These are phyloP conservation scores for Trametes pubescens DNA, from an alignment of 1,284 basidiomycete genomes.

Conservation along the genomic window DNA sequence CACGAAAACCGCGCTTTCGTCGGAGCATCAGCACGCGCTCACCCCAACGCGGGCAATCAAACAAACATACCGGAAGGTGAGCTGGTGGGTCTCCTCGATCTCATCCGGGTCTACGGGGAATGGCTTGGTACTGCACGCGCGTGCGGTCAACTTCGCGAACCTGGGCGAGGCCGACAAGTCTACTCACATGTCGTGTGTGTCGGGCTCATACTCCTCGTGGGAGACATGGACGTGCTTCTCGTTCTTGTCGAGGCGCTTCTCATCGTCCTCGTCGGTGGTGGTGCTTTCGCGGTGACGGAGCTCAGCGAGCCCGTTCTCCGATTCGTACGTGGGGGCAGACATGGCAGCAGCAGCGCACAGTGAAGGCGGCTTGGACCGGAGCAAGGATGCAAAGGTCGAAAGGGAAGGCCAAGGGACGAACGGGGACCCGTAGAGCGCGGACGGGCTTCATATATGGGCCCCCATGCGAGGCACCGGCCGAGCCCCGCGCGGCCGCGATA, in stretches of 20 bases:
- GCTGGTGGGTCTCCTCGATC: conserved; percentile 60
- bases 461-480: conserved; percentile 1
- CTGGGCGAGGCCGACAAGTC: background rate
- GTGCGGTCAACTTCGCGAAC: background rate
- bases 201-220: conserved; percentile 14
- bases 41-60: background rate
- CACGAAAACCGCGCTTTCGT: conserved; percentile 60
- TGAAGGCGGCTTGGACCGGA: conserved; percentile 20
- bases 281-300: conserved; percentile 26
- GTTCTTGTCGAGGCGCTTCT: conserved; percentile 13
- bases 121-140: conserved; percentile 42
- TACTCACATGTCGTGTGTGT: conserved; percentile 29
- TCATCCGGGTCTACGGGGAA: conserved; percentile 63
- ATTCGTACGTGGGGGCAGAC: conserved; percentile 23
- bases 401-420: conserved; percentile 13
- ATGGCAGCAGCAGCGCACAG: conserved; percentile 29
- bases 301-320: conserved; percentile 26
- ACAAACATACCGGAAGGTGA: conserved; percentile 53
- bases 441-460: conserved; percentile 5
- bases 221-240: conserved; percentile 9
- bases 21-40: background rate
- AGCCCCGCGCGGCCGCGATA: conserved; percentile 1
- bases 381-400: conserved; percentile 4
- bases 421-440: background rate
- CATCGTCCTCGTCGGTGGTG: conserved; percentile 18